phyloP scores from a whole-genome alignment of 1,284 basidiomycete genomes.

The Cryptococcus sp. region DNA sequence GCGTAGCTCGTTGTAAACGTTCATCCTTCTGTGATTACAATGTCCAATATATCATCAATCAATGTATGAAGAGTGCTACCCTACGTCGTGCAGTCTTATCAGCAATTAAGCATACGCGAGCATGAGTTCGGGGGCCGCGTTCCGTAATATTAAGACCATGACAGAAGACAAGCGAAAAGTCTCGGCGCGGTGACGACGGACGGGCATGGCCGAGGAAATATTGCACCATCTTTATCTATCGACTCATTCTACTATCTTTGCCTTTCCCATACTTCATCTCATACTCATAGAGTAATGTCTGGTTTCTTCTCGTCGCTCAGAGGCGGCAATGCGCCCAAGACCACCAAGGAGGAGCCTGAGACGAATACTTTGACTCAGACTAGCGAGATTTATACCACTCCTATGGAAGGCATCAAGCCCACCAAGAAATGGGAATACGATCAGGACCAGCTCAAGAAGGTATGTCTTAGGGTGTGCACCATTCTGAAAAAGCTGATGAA shows the following conservation, averaged over 20 bases:
- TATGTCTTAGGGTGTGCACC: conserved; percentile 8
- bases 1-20: no score
- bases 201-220: no score
- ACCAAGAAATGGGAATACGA: conserved; percentile 60
- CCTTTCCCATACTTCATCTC: background rate
- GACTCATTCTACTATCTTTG: background rate
- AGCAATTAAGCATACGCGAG: no score
- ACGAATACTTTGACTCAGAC: conserved; percentile 34
- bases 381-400: conserved; percentile 51
- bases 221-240: background rate
- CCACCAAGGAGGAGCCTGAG: conserved; percentile 12
- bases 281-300: conserved; percentile 10
- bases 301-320: conserved; percentile 19
- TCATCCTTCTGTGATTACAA: no score
- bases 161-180: no score
- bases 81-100: no score
- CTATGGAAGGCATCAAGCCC: conserved; percentile 52
- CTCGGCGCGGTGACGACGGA: no score
- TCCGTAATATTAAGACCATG: no score
- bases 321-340: conserved; percentile 25
- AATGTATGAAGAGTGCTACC: no score
- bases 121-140: no score
- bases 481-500: conserved; percentile 5
- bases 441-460: conserved; percentile 56
- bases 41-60: no score